Evolutionary conservation across 148 eudicot genomes (phyloP).

Genomic region (Bassia scoparia): DNA sequence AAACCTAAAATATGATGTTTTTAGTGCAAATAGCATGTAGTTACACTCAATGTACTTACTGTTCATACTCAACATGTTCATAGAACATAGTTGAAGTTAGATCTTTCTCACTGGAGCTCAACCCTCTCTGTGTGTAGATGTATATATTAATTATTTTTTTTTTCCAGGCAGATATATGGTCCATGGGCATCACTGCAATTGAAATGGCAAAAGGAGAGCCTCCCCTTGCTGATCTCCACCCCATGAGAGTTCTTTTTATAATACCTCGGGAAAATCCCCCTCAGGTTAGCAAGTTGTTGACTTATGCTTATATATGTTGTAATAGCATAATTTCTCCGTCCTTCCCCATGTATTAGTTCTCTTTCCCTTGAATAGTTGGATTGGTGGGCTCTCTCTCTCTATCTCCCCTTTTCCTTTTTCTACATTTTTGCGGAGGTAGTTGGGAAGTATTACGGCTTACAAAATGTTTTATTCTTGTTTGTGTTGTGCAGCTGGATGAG

Average conservation of each 20-base stretch:
- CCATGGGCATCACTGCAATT: slow-evolving; percentile 89
- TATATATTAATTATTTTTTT: too few species aligned
- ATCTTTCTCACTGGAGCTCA: too few species aligned
- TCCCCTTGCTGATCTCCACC: slow-evolving; percentile 94
- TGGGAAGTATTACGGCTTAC: slow-evolving; percentile 8
- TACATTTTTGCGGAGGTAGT: too few species aligned
- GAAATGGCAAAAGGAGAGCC: slow-evolving; percentile 99
- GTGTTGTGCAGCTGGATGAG: slow-evolving; percentile 74
- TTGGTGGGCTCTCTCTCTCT: too few species aligned
- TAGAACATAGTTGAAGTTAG: too few species aligned
- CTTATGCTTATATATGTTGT: slow-evolving; percentile 10
- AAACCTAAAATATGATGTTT: too few species aligned
- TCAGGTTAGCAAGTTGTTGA: slow-evolving; percentile 48
- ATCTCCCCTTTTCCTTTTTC: too few species aligned
- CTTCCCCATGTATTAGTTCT: neutral
- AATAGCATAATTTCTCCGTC: neutral
- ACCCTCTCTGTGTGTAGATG: too few species aligned
- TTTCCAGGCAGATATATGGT: slow-evolving; percentile 96
- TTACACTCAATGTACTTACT: too few species aligned
- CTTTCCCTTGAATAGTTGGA: too few species aligned
- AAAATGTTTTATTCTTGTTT: slow-evolving; percentile 22
- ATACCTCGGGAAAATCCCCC: slow-evolving; percentile 99
- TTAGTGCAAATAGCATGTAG: too few species aligned
- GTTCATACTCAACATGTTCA: too few species aligned
- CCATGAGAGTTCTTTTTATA: slow-evolving; percentile 98